Conservation (phyloP, 441 rosid species). For the Theobroma grandiflorum region DNA sequence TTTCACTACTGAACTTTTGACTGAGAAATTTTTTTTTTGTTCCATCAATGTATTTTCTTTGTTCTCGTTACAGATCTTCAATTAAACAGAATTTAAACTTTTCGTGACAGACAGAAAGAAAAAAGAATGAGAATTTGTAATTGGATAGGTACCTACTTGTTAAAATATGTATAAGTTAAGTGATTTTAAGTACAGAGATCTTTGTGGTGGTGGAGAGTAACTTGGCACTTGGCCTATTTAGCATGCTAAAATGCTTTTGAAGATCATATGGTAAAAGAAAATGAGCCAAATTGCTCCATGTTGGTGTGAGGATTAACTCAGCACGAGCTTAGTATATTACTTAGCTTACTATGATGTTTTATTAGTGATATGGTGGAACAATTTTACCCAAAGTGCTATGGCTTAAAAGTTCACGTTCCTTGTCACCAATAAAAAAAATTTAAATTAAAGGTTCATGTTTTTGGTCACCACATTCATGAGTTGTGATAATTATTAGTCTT, state of each 20-base stretch:
- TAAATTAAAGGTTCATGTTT: background rate
- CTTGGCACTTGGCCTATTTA: background rate
- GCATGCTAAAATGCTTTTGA: background rate
- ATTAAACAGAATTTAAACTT: conserved; percentile 5
- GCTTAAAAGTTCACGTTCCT: background rate
- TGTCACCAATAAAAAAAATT: background rate
- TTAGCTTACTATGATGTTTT: background rate
- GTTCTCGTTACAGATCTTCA: background rate
- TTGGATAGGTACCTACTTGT: background rate
- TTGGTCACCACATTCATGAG: background rate
- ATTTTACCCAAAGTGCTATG: background rate
- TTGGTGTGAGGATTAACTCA: background rate
- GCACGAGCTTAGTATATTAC: background rate
- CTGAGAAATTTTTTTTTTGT: background rate
- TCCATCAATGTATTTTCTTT: background rate
- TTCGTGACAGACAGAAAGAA: background rate
- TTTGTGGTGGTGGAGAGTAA: background rate
- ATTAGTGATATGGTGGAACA: background rate
- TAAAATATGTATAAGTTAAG: background rate
- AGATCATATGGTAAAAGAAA: background rate
- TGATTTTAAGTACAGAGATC: conserved; percentile 12
- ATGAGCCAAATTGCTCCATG: background rate
- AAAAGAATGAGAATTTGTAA: background rate
- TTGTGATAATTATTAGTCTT: background rate
- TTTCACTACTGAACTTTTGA: background rate